Evolutionary conservation across 495 filamentous ascomycete genomes (phyloP).

Genomic region (Tuber aestivum): DNA sequence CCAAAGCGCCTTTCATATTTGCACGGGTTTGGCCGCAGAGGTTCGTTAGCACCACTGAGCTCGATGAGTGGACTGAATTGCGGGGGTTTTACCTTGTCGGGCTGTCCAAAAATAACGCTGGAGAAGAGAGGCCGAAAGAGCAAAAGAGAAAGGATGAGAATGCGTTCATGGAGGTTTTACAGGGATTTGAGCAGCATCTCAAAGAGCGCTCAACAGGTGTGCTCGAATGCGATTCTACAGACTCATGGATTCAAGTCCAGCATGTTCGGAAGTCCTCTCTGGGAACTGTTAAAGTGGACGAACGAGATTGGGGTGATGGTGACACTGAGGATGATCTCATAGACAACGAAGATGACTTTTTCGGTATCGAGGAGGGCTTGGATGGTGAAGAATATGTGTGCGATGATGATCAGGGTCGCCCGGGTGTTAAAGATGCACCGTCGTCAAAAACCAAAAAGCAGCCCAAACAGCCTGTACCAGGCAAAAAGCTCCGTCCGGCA

Average conservation of each 20-base stretch:
- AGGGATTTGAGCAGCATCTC: conserved; percentile 49
- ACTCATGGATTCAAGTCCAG: conserved; percentile 49
- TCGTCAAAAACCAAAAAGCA: conserved; percentile 14
- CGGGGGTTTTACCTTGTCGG: conserved; percentile 56
- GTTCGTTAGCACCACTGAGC: conserved; percentile 44
- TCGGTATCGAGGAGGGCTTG: conserved; percentile 31
- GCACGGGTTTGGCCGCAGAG: conserved; percentile 56
- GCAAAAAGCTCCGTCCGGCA: conserved; percentile 45
- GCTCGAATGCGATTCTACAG: conserved; percentile 47
- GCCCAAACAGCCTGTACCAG: conserved; percentile 1
- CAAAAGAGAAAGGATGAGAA: conserved; percentile 41
- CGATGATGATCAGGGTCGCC: conserved; percentile 37
- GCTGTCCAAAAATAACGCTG: conserved; percentile 43
- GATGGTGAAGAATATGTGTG: conserved; percentile 41
- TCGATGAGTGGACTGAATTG: conserved; percentile 24
- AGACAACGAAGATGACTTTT: conserved; percentile 16
- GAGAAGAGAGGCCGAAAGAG: conserved; percentile 34
- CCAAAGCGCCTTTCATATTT: conserved; percentile 46
- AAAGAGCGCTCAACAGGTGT: conserved; percentile 44
- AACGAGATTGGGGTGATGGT: conserved; percentile 50
- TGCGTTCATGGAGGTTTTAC: conserved; percentile 45
- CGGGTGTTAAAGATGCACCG: conserved; percentile 32
- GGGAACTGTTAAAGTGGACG: conserved; percentile 46
- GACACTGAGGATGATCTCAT: conserved; percentile 44
- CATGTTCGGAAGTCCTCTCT: conserved; percentile 46